Conservation (phyloP, 805 yeast genomes). For the Saccharomycopsis babjevae region DNA sequence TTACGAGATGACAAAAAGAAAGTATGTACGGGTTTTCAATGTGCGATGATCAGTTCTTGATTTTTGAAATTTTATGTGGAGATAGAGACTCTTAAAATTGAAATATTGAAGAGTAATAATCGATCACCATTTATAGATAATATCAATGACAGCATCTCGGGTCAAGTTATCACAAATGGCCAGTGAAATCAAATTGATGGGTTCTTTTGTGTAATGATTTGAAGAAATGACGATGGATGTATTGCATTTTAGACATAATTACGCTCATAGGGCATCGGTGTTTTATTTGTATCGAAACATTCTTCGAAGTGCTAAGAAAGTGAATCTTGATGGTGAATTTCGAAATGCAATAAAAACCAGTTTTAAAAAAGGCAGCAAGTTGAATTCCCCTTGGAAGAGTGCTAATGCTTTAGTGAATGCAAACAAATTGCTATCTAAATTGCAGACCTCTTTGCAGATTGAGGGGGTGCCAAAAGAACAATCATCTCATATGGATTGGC, state of each 20-base stretch:
- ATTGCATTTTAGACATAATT: constrained; percentile 5
- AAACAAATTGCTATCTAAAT: neutral
- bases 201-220: no score
- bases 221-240: neutral
- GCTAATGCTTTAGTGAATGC: neutral
- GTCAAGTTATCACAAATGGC: no score
- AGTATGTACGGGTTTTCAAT: neutral
- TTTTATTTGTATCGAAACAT: constrained; percentile 6
- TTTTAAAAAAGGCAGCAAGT: neutral
- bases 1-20: neutral
- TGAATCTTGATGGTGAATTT: neutral
- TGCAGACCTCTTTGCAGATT: neutral
- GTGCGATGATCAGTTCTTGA: neutral
- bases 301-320: neutral
- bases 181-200: no score
- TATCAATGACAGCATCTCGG: neutral
- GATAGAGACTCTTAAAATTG: neutral
- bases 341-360: neutral
- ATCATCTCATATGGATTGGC: neutral
- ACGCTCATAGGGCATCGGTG: constrained; percentile 3
- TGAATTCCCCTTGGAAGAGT: neutral
- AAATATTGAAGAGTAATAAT: no score
- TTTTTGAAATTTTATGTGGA: neutral
- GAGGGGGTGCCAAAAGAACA: neutral
- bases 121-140: neutral